Evolutionary conservation across 2,329 filamentous ascomycete species (phyloP), one percentile per base, ranked within the genome.

Genomic region (Trichocomaceae sp.): DNA sequence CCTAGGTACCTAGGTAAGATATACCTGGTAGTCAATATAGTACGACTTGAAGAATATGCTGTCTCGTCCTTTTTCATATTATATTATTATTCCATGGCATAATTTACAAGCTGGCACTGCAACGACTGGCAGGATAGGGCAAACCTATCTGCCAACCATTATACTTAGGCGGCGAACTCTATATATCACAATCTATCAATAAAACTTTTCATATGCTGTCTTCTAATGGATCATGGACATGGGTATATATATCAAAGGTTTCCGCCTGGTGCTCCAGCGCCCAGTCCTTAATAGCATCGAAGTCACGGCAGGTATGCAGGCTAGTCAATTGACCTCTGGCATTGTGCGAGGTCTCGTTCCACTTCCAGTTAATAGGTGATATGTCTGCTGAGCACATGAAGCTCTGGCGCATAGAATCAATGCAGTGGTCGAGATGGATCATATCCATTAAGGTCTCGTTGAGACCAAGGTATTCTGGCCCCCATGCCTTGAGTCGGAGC

Each of bases 401-500:
- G 22, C 47, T 50, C 33, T 50, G 47, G 17, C 47, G 33, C 47
- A 50, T 50, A 17, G 47, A 50, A 17, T 50, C 47, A 26, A 50
- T 50, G 35, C 47, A 50, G 26, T 50, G 47, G 15, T 50, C 47
- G 9, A 50, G 9, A 29, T 50, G 47, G 22, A 15, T 10, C 17
- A 50, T 50, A 17, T 50, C 45, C 15, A 47, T 42, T 12, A 41
- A 15, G 33, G 19, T 50, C 12, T n/a, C 10, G 20, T 50, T 50
- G 35, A 50, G 2, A 22, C 47, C 47, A 17, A 50, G 10, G 23
- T 50, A 26, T 9, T 50, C 39, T 12, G 39, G 35, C 17, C 47
- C 47, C 47, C 47, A 50, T 33, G 29, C 1, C 35, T 42, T 50
- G 35, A 50, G 47, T 42, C 47, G 47, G 8, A 50, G 17, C 47